Conservation (phyloP, 768 basidiomycete genomes). For the Lactifluus hygrophoroides region DNA sequence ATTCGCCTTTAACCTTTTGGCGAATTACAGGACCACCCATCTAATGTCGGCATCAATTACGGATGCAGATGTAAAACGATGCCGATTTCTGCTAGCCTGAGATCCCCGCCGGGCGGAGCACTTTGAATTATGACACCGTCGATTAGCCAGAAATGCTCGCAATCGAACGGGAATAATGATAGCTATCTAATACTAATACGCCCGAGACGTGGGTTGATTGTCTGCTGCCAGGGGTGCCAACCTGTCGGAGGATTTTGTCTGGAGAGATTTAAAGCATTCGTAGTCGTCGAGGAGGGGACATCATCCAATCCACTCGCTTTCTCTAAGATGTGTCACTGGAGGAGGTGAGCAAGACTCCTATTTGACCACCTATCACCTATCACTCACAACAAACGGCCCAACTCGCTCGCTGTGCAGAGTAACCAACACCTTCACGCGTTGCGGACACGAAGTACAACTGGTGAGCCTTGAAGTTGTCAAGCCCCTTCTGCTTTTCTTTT, state of each 20-base stretch:
- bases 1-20: conserved; percentile 21
- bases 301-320: conserved; percentile 8
- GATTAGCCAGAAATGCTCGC: conserved; percentile 3
- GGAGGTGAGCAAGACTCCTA: conserved; percentile 44
- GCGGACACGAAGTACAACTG: conserved; percentile 16
- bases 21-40: conserved; percentile 22
- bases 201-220: conserved; percentile 10
- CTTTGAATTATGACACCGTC: conserved; percentile 6
- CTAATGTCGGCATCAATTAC: conserved; percentile 10
- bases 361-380: conserved; percentile 10
- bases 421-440: conserved; percentile 38
- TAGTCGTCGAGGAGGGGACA: neutral
- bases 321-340: conserved; percentile 56
- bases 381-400: conserved; percentile 20
- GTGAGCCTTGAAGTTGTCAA: conserved; percentile 1
- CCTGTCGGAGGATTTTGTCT: conserved; percentile 1
- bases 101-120: conserved; percentile 10
- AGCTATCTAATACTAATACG: conserved; percentile 20
- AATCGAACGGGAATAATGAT: conserved; percentile 14
- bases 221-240: conserved; percentile 9
- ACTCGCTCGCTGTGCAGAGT: conserved; percentile 51
- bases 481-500: neutral
- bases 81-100: conserved; percentile 13
- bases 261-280: conserved; percentile 9
- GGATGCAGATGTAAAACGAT: conserved; percentile 14